These are phyloP conservation scores for Amesomyces nigricolor DNA, from an alignment of 2,329 filamentous ascomycete species.

Conservation along the genomic window DNA sequence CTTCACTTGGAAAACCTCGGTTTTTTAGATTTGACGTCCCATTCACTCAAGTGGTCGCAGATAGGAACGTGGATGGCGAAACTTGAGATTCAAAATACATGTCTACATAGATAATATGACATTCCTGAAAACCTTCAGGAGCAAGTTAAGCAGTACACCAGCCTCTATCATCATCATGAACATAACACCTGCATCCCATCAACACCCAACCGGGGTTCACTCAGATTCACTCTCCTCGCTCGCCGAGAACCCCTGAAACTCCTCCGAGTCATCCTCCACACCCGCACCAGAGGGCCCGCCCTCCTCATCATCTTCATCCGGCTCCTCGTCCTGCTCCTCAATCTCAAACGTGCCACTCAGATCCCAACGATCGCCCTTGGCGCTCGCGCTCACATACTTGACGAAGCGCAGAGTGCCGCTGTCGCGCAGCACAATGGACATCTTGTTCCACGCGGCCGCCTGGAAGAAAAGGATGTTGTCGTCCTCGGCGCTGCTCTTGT, in stretches of 20 bases:
- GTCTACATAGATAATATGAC: too few relatives aligned
- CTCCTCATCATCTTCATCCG: conserved; percentile 33
- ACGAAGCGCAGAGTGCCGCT: conserved; percentile 84
- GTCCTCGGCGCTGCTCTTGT: conserved; percentile 73
- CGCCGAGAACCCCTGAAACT: conserved; percentile 54
- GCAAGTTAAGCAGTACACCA: too few relatives aligned
- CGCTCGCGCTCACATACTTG: conserved; percentile 83
- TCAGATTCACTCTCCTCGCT: conserved; percentile 25
- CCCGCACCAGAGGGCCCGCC: conserved; percentile 29
- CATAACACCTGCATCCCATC: not conserved
- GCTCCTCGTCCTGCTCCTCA: conserved; percentile 46
- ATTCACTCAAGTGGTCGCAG: too few relatives aligned
- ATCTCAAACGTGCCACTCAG: conserved; percentile 75
- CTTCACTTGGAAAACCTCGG: too few relatives aligned
- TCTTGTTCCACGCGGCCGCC: conserved; percentile 73
- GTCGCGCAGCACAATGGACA: conserved; percentile 86
- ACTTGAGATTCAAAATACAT: too few relatives aligned
- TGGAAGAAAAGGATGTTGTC: conserved; percentile 62
- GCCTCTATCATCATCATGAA: not conserved
- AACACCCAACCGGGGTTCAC: not conserved
- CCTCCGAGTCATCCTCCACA: conserved; percentile 42
- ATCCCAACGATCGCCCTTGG: conserved; percentile 89
- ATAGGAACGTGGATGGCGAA: too few relatives aligned
- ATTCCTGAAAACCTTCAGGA: too few relatives aligned
- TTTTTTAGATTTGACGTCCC: too few relatives aligned